Evolutionary conservation across 2,329 filamentous ascomycete genomes (phyloP).

Genomic region (Trichoderma polysporum): DNA sequence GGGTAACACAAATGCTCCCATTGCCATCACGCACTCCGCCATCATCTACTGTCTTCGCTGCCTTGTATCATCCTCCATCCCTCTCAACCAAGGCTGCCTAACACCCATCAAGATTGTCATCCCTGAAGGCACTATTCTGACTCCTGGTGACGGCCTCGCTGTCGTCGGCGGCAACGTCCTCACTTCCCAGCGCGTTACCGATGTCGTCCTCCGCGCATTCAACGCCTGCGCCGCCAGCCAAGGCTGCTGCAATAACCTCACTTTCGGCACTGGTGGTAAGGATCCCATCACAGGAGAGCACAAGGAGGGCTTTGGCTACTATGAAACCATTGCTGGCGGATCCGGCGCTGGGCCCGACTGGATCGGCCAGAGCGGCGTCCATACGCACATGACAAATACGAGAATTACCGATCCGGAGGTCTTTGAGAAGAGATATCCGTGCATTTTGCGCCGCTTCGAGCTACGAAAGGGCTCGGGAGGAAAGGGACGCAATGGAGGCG

Average conservation of each 20-base stretch:
- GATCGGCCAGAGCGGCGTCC: constrained; percentile 74
- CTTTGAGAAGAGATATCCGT: constrained; percentile 72
- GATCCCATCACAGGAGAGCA: constrained; percentile 52
- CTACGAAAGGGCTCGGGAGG: constrained; percentile 56
- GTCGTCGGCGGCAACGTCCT: constrained; percentile 83
- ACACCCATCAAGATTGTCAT: constrained; percentile 74
- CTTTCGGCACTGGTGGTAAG: constrained; percentile 77
- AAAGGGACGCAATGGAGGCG: constrained; percentile 65
- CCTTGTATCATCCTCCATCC: constrained; percentile 78
- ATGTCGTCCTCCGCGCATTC: constrained; percentile 80
- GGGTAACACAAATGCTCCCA: constrained; percentile 37
- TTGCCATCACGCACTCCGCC: constrained; percentile 46
- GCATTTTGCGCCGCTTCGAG: constrained; percentile 65
- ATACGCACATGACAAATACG: constrained; percentile 85
- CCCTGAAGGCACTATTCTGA: constrained; percentile 70
- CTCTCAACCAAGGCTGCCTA: constrained; percentile 82
- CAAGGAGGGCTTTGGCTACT: constrained; percentile 71
- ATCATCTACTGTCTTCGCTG: constrained; percentile 85
- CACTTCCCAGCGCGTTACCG: constrained; percentile 76
- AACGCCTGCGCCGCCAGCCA: constrained; percentile 75
- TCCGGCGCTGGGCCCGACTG: constrained; percentile 70
- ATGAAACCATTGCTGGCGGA: constrained; percentile 81
- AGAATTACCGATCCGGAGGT: constrained; percentile 79
- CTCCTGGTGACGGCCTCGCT: constrained; percentile 72
- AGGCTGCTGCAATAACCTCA: constrained; percentile 81